Base-by-base conservation (phyloP, 805 yeast species). In the Nakazawaea siamensis region DNA sequence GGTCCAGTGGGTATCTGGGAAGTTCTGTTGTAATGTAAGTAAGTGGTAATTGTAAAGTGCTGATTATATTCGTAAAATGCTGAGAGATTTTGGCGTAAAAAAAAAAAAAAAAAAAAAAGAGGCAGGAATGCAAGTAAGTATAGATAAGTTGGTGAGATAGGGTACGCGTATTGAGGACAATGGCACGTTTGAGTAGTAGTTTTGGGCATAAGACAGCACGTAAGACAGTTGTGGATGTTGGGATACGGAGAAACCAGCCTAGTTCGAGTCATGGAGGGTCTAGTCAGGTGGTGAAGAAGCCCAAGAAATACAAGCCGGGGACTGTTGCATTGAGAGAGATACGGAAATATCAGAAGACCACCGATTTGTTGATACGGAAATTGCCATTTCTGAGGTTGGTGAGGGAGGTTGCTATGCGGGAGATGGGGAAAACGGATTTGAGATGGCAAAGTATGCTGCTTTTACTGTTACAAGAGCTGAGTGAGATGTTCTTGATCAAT, bases 1-100 rank as follows among this genome's bases (percentile, higher is more conserved):
- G 97, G 97, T 0, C 96, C 97, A 13, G 64, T 72, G 42, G 76
- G 83, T 21, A 69, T 87, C 31, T 87, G 96, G 95, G 84, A 77
- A 38, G 54, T 59, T 8, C 58, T 59, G 18, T 58, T 60, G 41
- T 63, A 44, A 43, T n/a, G n/a, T n/a, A n/a, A n/a, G n/a, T n/a
- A n/a, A n/a, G n/a, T n/a, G 8, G 5, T 13, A 15, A 27, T 27
- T 24, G 24, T 18, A 27, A 14, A 13, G 13, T 10, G 23, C 21
- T 26, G 13, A n/a, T 20, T 14, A 18, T 8, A 16, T 29, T 12
- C 7, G 10, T 29, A 12, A 20, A 20, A 20, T 20, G 23, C 23
- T 20, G 10, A 20, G 23, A n/a, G n/a, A n/a, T n/a, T n/a, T n/a
- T n/a, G n/a, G n/a, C n/a, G n/a, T n/a, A n/a, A n/a, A n/a, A n/a